Evolutionary conservation across 495 filamentous ascomycete genomes (phyloP).

Genomic region (Penicillium paxilli): DNA sequence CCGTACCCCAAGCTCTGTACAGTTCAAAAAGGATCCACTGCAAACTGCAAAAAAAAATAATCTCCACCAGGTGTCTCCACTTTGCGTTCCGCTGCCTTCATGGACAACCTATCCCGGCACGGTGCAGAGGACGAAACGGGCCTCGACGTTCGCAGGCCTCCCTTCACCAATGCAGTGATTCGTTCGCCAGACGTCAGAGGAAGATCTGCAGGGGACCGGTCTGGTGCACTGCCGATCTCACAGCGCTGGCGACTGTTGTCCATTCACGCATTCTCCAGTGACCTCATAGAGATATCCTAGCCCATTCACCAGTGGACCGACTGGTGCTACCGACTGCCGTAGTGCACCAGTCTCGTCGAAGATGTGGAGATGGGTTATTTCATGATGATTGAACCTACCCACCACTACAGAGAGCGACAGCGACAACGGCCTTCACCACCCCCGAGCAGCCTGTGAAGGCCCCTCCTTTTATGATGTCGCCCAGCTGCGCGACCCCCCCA

Average conservation of each 20-base stretch:
- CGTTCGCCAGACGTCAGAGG: conserved; percentile 20
- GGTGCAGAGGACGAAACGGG: background rate
- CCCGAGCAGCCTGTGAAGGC: conserved; percentile 3
- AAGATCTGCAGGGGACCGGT: conserved; percentile 29
- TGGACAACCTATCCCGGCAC: conserved; percentile 1
- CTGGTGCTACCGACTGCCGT: conserved; percentile 9
- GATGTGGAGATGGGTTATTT: conserved; percentile 26
- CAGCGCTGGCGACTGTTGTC: conserved; percentile 8
- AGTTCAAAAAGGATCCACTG: background rate
- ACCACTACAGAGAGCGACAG: background rate
- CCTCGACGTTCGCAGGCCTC: conserved; percentile 10
- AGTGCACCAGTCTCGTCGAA: conserved; percentile 20
- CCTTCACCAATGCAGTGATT: conserved; percentile 13
- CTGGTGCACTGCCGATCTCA: conserved; percentile 19
- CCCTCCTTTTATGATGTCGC: conserved; percentile 22
- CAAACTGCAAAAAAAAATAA: background rate
- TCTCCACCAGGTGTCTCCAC: conserved; percentile 13
- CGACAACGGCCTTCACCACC: background rate
- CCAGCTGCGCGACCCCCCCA: background rate
- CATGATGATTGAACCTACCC: conserved; percentile 18
- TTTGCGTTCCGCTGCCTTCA: conserved; percentile 7
- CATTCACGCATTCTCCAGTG: conserved; percentile 30
- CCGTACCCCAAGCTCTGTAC: background rate
- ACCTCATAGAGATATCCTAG: conserved; percentile 32
- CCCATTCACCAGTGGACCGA: conserved; percentile 20